phyloP scores from a whole-genome alignment of 2,329 filamentous ascomycete species.

The Proliferodiscus dingleyae region DNA sequence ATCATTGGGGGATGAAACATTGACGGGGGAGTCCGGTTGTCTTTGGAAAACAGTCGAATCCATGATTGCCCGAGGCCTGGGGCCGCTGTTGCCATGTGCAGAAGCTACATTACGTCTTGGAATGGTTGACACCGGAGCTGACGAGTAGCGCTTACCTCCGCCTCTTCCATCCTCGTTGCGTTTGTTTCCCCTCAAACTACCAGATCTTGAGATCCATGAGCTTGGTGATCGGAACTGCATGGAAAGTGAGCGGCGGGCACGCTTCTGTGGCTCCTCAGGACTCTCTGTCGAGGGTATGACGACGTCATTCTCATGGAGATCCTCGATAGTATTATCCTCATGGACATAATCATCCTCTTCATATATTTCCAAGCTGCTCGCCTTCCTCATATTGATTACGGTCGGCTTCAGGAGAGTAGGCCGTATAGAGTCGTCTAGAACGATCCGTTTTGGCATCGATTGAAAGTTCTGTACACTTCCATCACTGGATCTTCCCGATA shows the following conservation, averaged over 20 bases:
- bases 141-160: constrained; percentile 47
- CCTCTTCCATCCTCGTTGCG: constrained; percentile 40
- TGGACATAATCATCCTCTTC: constrained; percentile 24
- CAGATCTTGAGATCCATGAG: constrained; percentile 51
- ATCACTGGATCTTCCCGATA: constrained; percentile 24
- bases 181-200: constrained; percentile 53
- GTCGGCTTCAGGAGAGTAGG: constrained; percentile 31
- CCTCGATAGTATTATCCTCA: constrained; percentile 22
- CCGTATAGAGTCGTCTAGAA: constrained; percentile 23
- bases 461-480: constrained; percentile 19
- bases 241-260: constrained; percentile 50
- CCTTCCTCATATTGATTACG: constrained; percentile 20
- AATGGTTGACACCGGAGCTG: constrained; percentile 42
- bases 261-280: constrained; percentile 38
- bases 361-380: constrained; percentile 11
- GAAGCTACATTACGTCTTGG: constrained; percentile 24
- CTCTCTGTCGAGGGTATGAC: constrained; percentile 23
- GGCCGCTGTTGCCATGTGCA: constrained; percentile 19
- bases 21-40: constrained; percentile 12
- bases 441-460: constrained; percentile 28
- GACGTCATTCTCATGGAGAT: constrained; percentile 11
- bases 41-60: constrained; percentile 24
- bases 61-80: constrained; percentile 17
- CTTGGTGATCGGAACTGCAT: constrained; percentile 54
- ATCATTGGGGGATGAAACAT: constrained; percentile 20